Conservation (phyloP, 768 basidiomycete species). For the Lentinula sp. region DNA sequence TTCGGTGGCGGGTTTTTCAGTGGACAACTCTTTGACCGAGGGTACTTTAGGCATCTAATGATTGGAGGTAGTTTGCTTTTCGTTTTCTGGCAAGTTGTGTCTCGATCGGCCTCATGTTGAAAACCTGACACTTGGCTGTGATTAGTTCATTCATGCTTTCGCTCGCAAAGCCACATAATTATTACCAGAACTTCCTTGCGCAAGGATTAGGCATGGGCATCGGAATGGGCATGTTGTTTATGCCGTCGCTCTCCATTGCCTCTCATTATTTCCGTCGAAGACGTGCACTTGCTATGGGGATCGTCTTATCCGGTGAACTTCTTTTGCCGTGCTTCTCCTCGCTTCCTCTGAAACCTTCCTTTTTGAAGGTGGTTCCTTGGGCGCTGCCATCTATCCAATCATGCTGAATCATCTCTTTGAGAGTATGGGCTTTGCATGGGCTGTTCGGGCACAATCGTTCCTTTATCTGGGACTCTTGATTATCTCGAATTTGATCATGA, state of each 20-base stretch:
- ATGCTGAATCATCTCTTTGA: slow-evolving; percentile 15
- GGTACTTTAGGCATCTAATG: slow-evolving; percentile 8
- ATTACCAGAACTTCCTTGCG: slow-evolving; percentile 21
- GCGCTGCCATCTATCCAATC: slow-evolving; percentile 21
- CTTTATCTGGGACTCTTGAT: background rate
- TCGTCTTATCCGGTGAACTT: slow-evolving; percentile 27
- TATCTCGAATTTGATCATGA: slow-evolving; percentile 5
- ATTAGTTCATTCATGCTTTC: slow-evolving; percentile 29
- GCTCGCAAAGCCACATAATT: slow-evolving; percentile 23
- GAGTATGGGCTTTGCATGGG: slow-evolving; percentile 4
- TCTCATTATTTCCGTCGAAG: slow-evolving; percentile 35
- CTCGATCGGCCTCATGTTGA: background rate
- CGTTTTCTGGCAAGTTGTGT: slow-evolving; percentile 4
- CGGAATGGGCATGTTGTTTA: slow-evolving; percentile 26
- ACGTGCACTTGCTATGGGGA: slow-evolving; percentile 34
- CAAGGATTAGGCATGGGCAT: slow-evolving; percentile 20
- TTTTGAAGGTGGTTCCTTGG: slow-evolving; percentile 9
- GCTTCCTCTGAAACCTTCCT: background rate
- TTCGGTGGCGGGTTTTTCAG: slow-evolving; percentile 6
- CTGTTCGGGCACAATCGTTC: slow-evolving; percentile 3
- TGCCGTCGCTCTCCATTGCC: slow-evolving; percentile 32
- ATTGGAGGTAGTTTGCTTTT: background rate
- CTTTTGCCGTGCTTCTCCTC: background rate
- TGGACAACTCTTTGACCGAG: slow-evolving; percentile 8
- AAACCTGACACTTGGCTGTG: background rate